Evolutionary conservation across 1,284 basidiomycete species (phyloP).

Genomic region (Tranzscheliella williamsii): DNA sequence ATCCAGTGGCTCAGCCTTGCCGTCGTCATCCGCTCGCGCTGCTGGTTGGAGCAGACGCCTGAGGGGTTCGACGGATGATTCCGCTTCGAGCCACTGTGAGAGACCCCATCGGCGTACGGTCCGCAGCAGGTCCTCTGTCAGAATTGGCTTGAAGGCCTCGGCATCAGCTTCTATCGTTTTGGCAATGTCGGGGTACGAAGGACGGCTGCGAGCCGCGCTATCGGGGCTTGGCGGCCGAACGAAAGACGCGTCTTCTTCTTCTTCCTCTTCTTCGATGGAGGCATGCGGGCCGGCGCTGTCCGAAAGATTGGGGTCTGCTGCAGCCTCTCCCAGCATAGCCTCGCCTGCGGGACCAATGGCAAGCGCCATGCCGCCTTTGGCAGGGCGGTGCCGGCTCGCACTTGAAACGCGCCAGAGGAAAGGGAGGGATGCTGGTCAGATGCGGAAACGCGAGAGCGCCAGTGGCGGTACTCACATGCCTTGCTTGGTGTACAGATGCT

Average conservation of each 20-base stretch:
- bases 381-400: conserved; percentile 32
- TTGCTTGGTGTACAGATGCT: conserved; percentile 48
- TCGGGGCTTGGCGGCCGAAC: conserved; percentile 31
- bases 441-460: neutral
- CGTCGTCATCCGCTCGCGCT: neutral
- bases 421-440: too few species aligned
- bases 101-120: conserved; percentile 7
- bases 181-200: conserved; percentile 25
- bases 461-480: conserved; percentile 39
- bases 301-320: too few species aligned
- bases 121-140: conserved; percentile 15
- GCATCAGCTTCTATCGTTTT: conserved; percentile 43
- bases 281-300: neutral
- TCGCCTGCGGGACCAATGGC: conserved; percentile 47
- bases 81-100: neutral
- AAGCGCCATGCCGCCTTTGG: conserved; percentile 24
- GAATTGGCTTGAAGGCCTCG: conserved; percentile 11
- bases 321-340: conserved; percentile 8
- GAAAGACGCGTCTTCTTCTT: conserved; percentile 5
- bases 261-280: conserved; percentile 4
- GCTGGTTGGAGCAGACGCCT: conserved; percentile 2
- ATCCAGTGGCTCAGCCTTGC: neutral
- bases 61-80: neutral
- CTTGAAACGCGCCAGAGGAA: too few species aligned
- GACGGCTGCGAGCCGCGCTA: conserved; percentile 9